Conservation (phyloP, 2,329 filamentous ascomycete genomes). For the Alternaria atra region DNA sequence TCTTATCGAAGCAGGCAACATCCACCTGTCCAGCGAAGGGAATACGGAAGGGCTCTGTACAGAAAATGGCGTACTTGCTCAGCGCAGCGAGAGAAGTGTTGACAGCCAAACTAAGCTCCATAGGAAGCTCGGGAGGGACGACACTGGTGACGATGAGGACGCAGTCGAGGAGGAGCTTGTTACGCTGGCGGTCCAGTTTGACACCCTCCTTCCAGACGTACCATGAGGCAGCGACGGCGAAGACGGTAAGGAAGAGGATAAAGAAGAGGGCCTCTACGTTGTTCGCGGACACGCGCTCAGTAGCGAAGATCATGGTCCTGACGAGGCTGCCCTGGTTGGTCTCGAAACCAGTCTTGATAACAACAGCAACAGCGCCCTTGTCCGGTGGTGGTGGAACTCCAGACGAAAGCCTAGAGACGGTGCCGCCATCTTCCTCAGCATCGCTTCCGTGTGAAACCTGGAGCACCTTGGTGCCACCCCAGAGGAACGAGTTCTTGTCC, state of each 20-base stretch:
- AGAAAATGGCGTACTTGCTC: conserved; percentile 96
- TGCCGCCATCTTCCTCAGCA: conserved; percentile 70
- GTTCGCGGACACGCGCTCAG: conserved; percentile 97
- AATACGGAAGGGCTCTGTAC: conserved; percentile 98
- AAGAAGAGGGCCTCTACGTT: conserved; percentile 96
- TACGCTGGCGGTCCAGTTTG: conserved; percentile 90
- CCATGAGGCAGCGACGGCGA: conserved; percentile 97
- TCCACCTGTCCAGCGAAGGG: conserved; percentile 95
- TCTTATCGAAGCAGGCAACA: conserved; percentile 98
- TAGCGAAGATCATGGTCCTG: conserved; percentile 99
- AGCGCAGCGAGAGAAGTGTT: conserved; percentile 96
- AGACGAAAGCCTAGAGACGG: conserved; percentile 72
- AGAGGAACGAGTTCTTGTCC: conserved; percentile 96
- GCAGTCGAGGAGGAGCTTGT: conserved; percentile 95
- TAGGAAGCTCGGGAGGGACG: conserved; percentile 96
- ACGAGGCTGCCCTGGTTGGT: conserved; percentile 98
- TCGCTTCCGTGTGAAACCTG: conserved; percentile 89
- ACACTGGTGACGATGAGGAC: conserved; percentile 97
- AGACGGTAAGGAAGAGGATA: conserved; percentile 94
- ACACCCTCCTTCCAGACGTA: conserved; percentile 99
- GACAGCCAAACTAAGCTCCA: conserved; percentile 96
- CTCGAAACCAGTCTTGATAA: conserved; percentile 98
- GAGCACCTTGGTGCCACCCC: conserved; percentile 96
- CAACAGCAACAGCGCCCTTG: conserved; percentile 90
- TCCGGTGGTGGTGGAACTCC: conserved; percentile 88